A percentile compares a stretch with the other conserved stretches of the same genome.
phyloP scores from a whole-genome alignment of 768 basidiomycete species.

The Macrolepiota dolichaula region DNA sequence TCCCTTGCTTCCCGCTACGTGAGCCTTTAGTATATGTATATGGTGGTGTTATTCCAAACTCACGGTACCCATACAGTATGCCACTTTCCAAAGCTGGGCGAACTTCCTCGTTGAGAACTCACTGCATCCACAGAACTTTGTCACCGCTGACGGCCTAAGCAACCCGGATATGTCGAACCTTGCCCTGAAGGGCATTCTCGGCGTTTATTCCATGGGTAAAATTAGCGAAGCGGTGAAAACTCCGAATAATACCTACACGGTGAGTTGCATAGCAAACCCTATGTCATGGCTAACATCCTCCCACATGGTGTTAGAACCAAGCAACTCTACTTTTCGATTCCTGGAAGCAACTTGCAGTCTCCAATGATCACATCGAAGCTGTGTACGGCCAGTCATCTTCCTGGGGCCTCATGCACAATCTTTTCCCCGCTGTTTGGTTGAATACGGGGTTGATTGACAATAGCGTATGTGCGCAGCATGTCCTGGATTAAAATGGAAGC shows the following conservation, averaged over 20 bases:
- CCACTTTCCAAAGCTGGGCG: constrained; percentile 48
- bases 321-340: constrained; percentile 1
- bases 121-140: constrained; percentile 35
- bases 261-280: constrained; percentile 14
- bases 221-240: constrained; percentile 34
- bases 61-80: constrained; percentile 29
- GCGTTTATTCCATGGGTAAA: constrained; percentile 50
- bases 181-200: constrained; percentile 57
- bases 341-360: constrained; percentile 14
- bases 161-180: constrained; percentile 48
- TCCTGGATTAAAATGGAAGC: constrained; percentile 4
- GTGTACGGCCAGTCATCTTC: constrained; percentile 17
- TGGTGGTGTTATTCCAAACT: constrained; percentile 40
- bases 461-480: constrained; percentile 6
- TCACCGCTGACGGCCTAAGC: constrained; percentile 13
- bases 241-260: constrained; percentile 23
- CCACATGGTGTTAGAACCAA: background rate
- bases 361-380: constrained; percentile 14
- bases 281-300: background rate
- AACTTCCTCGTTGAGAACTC: constrained; percentile 40
- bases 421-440: constrained; percentile 48
- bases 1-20: constrained; percentile 28
- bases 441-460: constrained; percentile 32
- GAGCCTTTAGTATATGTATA: constrained; percentile 51
- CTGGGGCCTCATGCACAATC: constrained; percentile 49